Evolutionary conservation across 2,329 filamentous ascomycete genomes (phyloP).

Genomic region (Neopestalotiopsis sp.): DNA sequence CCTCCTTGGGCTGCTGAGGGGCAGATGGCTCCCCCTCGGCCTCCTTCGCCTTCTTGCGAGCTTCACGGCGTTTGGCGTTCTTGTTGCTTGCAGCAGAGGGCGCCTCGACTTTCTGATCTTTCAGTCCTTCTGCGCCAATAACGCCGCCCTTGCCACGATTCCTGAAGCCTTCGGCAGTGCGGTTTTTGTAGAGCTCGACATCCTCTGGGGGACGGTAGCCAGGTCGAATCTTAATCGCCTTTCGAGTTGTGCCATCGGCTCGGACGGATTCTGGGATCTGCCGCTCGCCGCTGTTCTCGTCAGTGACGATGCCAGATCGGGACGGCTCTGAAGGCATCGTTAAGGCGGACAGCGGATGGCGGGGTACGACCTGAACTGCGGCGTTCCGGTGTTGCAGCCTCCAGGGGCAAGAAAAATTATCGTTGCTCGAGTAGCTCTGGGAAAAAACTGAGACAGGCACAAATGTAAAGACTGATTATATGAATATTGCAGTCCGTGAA

Average conservation of each 20-base stretch:
- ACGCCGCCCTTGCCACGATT: constrained; percentile 74
- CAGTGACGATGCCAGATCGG: constrained; percentile 78
- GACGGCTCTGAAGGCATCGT: constrained; percentile 57
- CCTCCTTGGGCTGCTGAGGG: constrained; percentile 37
- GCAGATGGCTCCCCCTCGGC: constrained; percentile 65
- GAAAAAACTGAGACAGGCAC: neutral
- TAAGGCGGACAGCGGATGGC: constrained; percentile 14
- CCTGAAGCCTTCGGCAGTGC: constrained; percentile 84
- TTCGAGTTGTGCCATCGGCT: constrained; percentile 88
- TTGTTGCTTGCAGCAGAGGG: constrained; percentile 70
- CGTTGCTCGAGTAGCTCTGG: neutral
- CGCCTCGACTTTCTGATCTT: constrained; percentile 50
- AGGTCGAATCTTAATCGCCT: constrained; percentile 91
- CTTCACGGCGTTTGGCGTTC: constrained; percentile 78
- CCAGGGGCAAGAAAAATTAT: neutral
- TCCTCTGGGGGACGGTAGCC: constrained; percentile 96
- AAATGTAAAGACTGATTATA: neutral
- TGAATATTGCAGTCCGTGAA: neutral
- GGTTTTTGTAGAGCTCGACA: constrained; percentile 94
- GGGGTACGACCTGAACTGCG: constrained; percentile 4
- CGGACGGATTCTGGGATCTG: constrained; percentile 88
- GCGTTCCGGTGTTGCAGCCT: neutral
- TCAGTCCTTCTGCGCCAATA: constrained; percentile 72
- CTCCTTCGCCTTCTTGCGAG: constrained; percentile 60
- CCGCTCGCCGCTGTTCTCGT: constrained; percentile 77